Evolutionary conservation across 2,329 filamentous ascomycete species (phyloP).

Genomic region (Fusarium nelsonii): DNA sequence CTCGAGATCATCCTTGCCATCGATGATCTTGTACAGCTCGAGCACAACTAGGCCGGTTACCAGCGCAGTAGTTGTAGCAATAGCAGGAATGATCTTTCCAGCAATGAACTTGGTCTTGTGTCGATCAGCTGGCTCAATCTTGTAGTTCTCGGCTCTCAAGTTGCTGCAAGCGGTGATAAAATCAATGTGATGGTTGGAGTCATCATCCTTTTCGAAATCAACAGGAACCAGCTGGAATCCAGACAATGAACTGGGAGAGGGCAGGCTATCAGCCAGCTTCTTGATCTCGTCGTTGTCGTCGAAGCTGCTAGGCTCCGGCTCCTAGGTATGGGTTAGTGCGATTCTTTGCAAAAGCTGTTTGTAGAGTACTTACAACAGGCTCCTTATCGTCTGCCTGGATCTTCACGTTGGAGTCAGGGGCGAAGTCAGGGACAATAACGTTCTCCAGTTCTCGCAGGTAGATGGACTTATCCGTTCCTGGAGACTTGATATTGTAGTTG

Average conservation of each 20-base stretch:
- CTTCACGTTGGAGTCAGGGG: slow-evolving; percentile 89
- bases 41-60: slow-evolving; percentile 94
- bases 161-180: slow-evolving; percentile 99
- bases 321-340: slow-evolving; percentile 57
- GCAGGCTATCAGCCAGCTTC: slow-evolving; percentile 78
- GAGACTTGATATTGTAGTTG: slow-evolving; percentile 97
- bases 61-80: slow-evolving; percentile 95
- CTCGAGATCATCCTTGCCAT: slow-evolving; percentile 96
- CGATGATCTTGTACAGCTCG: slow-evolving; percentile 95
- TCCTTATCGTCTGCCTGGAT: slow-evolving; percentile 97
- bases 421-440: slow-evolving; percentile 96
- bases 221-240: slow-evolving; percentile 92
- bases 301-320: slow-evolving; percentile 80
- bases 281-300: slow-evolving; percentile 83
- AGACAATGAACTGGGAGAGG: slow-evolving; percentile 81
- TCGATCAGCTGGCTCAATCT: slow-evolving; percentile 89
- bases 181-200: slow-evolving; percentile 97
- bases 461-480: slow-evolving; percentile 73
- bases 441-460: slow-evolving; percentile 86
- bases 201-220: slow-evolving; percentile 99
- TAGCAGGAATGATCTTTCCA: slow-evolving; percentile 98
- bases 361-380: slow-evolving; percentile 70
- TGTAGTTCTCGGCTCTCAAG: slow-evolving; percentile 96
- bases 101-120: slow-evolving; percentile 99
- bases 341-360: background rate